Evolutionary conservation across 495 filamentous ascomycete species (phyloP).

Genomic region (Penicillium atrosanguineum): DNA sequence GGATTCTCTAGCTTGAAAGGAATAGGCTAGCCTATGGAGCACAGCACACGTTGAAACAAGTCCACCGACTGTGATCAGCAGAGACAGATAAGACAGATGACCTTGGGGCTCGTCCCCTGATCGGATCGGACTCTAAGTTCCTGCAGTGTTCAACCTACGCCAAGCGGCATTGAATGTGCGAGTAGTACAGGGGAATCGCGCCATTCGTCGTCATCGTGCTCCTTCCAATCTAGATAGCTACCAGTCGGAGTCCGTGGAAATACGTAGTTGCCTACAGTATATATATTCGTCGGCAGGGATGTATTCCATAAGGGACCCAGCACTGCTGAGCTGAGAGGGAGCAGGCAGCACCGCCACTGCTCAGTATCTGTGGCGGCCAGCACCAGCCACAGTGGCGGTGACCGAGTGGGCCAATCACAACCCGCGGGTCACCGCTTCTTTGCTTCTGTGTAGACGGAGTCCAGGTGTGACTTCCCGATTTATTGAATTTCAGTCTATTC

Average conservation of each 20-base stretch:
- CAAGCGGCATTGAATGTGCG: neutral
- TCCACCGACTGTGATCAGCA: slow-evolving; percentile 7
- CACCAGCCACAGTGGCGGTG: slow-evolving; percentile 42
- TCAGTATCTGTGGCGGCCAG: slow-evolving; percentile 3
- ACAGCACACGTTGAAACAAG: neutral
- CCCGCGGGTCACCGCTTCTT: slow-evolving; percentile 37
- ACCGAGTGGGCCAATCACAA: slow-evolving; percentile 28
- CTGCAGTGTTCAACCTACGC: slow-evolving; percentile 7
- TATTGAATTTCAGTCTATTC: too few species aligned
- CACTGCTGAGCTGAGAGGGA: too few species aligned
- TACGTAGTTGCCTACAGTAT: neutral
- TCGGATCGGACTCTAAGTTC: neutral
- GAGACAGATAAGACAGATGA: slow-evolving; percentile 2
- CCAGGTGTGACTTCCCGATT: neutral
- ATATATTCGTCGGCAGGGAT: too few species aligned
- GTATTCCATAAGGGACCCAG: too few species aligned
- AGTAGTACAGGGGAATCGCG: slow-evolving; percentile 16
- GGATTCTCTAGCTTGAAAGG: neutral
- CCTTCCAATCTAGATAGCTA: neutral
- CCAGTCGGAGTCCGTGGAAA: neutral
- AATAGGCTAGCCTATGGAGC: neutral
- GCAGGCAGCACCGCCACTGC: slow-evolving; percentile 16
- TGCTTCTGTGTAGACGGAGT: neutral
- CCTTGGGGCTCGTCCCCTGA: too few species aligned
- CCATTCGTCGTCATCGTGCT: slow-evolving; percentile 12